Percentiles rank a stretch among this genome's conserved stretches.
phyloP scores from a whole-genome alignment of 352 stramenopile genomes.

The Globisporangium acanthophoron region DNA sequence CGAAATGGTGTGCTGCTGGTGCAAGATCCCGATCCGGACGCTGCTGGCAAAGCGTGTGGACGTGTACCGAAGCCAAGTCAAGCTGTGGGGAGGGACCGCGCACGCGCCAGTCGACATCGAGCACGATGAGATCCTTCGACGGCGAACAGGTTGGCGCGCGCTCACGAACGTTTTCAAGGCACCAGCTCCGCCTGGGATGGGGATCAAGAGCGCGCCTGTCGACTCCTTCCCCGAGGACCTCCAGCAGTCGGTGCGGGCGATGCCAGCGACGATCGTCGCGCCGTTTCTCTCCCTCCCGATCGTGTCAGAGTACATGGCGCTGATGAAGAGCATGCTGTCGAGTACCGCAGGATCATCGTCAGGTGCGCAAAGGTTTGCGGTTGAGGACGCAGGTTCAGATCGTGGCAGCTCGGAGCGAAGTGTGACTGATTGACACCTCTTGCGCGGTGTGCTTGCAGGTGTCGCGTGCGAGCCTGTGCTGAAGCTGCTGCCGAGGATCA shows the following conservation, averaged over 20 bases:
- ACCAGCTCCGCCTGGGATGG: slow-evolving; percentile 40
- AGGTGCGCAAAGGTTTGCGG: slow-evolving; percentile 15
- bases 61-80: slow-evolving; percentile 44
- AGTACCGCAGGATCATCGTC: slow-evolving; percentile 27
- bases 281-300: slow-evolving; percentile 63
- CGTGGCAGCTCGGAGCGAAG: too few species aligned
- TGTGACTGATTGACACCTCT: background rate
- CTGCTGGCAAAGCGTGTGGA: slow-evolving; percentile 42
- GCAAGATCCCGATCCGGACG: slow-evolving; percentile 59
- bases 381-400: too few species aligned
- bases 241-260: slow-evolving; percentile 42
- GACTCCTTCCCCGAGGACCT: slow-evolving; percentile 40
- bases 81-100: slow-evolving; percentile 61
- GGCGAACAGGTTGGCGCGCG: slow-evolving; percentile 65
- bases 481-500: slow-evolving; percentile 60
- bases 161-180: slow-evolving; percentile 62
- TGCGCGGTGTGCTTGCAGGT: slow-evolving; percentile 15
- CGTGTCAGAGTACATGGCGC: slow-evolving; percentile 63
- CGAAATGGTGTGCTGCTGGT: slow-evolving; percentile 79
- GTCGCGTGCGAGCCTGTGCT: slow-evolving; percentile 60
- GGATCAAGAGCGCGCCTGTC: slow-evolving; percentile 64
- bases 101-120: slow-evolving; percentile 65
- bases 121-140: slow-evolving; percentile 61
- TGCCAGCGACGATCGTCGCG: slow-evolving; percentile 62
- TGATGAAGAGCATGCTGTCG: slow-evolving; percentile 55